Conservation (phyloP, 768 basidiomycete species). For the Pleurotus pulmonarius region DNA sequence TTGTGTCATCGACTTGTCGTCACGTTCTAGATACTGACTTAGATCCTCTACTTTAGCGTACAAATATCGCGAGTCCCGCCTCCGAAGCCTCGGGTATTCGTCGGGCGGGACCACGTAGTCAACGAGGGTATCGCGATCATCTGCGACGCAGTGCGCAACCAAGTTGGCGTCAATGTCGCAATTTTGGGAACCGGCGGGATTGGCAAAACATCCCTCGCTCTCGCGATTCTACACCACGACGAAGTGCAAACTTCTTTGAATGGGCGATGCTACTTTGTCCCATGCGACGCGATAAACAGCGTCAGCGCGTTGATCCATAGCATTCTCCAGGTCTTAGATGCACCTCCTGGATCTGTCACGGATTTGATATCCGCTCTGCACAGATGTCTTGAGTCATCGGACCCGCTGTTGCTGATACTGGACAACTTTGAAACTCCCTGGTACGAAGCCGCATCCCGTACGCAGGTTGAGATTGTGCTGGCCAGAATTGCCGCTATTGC, state of each 20-base stretch:
- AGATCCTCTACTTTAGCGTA: background rate
- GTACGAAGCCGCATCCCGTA: conserved; percentile 19
- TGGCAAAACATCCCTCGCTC: conserved; percentile 34
- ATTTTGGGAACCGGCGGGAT: conserved; percentile 31
- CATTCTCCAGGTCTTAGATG: conserved; percentile 6
- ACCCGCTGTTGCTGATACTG: conserved; percentile 26
- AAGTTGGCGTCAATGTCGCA: conserved; percentile 14
- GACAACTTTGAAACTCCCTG: conserved; percentile 40
- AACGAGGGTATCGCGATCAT: conserved; percentile 12
- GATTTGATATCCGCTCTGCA: conserved; percentile 17
- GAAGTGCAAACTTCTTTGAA: conserved; percentile 19
- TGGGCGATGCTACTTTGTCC: conserved; percentile 24
- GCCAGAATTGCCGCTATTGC: conserved; percentile 18
- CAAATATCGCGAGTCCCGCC: conserved; percentile 11
- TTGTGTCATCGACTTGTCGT: background rate
- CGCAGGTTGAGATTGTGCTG: conserved; percentile 20
- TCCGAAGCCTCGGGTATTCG: conserved; percentile 15
- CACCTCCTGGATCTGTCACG: conserved; percentile 5
- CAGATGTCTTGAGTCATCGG: conserved; percentile 14
- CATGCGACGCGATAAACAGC: conserved; percentile 20
- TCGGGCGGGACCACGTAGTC: conserved; percentile 17
- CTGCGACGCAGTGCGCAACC: background rate
- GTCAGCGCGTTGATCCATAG: conserved; percentile 9
- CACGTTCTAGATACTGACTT: background rate
- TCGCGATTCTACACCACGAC: conserved; percentile 25